Evolutionary conservation across 2,329 filamentous ascomycete species (phyloP).

Genomic region (Aureobasidium sp.): DNA sequence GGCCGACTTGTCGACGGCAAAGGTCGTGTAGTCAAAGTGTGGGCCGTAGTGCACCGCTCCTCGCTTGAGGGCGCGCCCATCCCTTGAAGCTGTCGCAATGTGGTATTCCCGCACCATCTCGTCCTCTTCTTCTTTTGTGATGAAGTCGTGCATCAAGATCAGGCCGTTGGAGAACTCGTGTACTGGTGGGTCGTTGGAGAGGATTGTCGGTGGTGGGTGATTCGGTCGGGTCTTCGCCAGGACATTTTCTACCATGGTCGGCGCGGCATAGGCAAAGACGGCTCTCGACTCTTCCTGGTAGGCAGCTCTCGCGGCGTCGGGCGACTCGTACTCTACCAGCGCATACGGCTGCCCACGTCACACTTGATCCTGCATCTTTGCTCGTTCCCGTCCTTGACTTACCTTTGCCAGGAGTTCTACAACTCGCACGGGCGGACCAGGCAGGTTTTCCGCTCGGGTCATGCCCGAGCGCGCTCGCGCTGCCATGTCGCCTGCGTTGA

Average conservation of each 20-base stretch:
- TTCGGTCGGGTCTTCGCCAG: neutral
- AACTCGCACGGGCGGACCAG: neutral
- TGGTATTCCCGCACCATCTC: slow-evolving; percentile 11
- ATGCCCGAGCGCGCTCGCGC: neutral
- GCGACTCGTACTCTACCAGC: neutral
- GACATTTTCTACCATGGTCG: neutral
- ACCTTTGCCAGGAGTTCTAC: slow-evolving; percentile 7
- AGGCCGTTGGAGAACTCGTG: slow-evolving; percentile 4
- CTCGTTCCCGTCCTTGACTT: neutral
- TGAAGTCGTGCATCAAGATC: slow-evolving; percentile 5
- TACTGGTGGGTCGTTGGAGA: neutral
- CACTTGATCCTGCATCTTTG: neutral
- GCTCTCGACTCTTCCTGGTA: neutral
- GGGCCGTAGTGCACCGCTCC: slow-evolving; percentile 8
- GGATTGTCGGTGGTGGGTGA: neutral
- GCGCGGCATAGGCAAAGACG: neutral
- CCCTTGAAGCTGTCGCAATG: neutral
- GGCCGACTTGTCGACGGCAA: slow-evolving; percentile 1
- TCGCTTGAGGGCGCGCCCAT: neutral
- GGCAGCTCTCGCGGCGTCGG: neutral
- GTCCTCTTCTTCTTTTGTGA: slow-evolving; percentile 8
- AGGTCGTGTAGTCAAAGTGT: slow-evolving; percentile 12
- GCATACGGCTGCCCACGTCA: slow-evolving; percentile 2
- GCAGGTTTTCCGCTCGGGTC: neutral
- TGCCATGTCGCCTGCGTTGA: slow-evolving; percentile 10